Conservation (phyloP, 257 asterid species). For the Nicotiana knightiana region DNA sequence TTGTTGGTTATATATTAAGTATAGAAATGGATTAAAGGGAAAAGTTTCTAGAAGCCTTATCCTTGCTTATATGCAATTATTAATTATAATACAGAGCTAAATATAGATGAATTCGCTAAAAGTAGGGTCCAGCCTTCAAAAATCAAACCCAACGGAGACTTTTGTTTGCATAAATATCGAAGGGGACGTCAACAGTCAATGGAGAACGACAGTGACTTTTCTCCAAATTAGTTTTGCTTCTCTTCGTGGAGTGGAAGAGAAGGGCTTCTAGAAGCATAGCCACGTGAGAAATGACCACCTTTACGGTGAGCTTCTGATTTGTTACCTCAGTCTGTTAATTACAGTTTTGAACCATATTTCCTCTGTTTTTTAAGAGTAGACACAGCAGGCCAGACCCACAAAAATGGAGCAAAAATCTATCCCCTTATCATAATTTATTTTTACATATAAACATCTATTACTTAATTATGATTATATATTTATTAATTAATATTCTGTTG, state of each 20-base stretch:
- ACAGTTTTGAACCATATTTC: neutral
- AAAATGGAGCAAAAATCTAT: too few relatives aligned
- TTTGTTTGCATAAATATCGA: neutral
- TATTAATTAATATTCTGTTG: too few relatives aligned
- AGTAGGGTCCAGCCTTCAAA: neutral
- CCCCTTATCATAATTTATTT: too few relatives aligned
- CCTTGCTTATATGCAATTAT: neutral
- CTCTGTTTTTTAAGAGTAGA: too few relatives aligned
- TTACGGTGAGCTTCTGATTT: neutral
- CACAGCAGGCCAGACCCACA: too few relatives aligned
- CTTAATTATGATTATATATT: too few relatives aligned
- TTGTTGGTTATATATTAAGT: neutral
- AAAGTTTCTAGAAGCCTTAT: conserved; percentile 5
- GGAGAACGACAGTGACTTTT: conserved; percentile 11
- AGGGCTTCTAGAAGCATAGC: conserved; percentile 37
- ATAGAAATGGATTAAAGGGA: neutral
- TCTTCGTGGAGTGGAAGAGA: conserved; percentile 11
- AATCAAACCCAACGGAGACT: neutral
- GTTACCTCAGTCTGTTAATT: neutral
- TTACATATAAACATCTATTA: too few relatives aligned
- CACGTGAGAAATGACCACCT: neutral
- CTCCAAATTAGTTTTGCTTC: conserved; percentile 12
- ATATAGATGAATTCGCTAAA: neutral
- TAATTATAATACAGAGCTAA: neutral
- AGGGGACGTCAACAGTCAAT: neutral